A percentile compares a stretch with the other conserved stretches of the same genome.
phyloP scores from a whole-genome alignment of 257 asterid genomes.

The Salvia hispanica region DNA sequence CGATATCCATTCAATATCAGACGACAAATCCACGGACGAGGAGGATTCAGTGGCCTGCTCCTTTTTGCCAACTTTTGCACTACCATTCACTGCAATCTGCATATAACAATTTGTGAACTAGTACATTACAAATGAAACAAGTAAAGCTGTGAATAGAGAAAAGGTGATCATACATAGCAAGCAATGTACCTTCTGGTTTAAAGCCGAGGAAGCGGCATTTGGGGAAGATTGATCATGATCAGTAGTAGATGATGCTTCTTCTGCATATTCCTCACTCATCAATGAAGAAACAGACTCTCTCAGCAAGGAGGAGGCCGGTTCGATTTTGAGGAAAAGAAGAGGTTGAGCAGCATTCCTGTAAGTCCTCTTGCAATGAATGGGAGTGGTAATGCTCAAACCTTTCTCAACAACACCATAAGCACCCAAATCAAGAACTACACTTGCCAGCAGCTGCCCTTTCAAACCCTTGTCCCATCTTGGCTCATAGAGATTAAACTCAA shows the following conservation, averaged over 20 bases:
- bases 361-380: conserved; percentile 68
- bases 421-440: conserved; percentile 69
- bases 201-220: conserved; percentile 51
- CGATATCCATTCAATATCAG: conserved; percentile 66
- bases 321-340: conserved; percentile 59
- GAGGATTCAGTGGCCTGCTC: conserved; percentile 47
- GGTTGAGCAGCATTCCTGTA: conserved; percentile 75
- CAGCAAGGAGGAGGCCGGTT: too few relatives aligned
- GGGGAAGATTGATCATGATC: conserved; percentile 73
- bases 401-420: conserved; percentile 61
- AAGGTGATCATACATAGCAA: neutral
- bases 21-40: conserved; percentile 54
- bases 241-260: conserved; percentile 69
- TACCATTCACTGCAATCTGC: conserved; percentile 52
- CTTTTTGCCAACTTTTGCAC: conserved; percentile 39
- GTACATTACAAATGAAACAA: neutral
- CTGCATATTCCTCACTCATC: conserved; percentile 68
- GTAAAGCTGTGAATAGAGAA: too few relatives aligned
- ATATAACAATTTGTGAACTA: conserved; percentile 29
- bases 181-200: conserved; percentile 49
- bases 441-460: conserved; percentile 75
- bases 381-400: conserved; percentile 45
- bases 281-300: conserved; percentile 38
- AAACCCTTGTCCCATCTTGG: conserved; percentile 63
- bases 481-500: conserved; percentile 73